phyloP scores from a whole-genome alignment of 2,329 filamentous ascomycete species.

The Cercospora citrullina region DNA sequence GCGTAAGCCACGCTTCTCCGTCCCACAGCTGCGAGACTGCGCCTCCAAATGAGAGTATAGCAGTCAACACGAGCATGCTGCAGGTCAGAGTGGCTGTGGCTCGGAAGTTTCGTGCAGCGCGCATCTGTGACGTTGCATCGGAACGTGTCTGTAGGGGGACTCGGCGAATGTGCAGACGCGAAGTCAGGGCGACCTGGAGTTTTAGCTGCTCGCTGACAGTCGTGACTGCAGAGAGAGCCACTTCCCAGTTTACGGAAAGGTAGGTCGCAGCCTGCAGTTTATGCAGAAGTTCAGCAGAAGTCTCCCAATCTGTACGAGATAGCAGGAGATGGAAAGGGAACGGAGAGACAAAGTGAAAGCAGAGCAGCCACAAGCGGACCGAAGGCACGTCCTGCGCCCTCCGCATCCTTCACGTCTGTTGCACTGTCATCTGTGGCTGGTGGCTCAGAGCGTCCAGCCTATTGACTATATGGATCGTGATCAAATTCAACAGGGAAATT shows the following conservation, averaged over 20 bases:
- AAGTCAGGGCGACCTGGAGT: neutral
- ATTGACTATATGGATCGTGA: conserved; percentile 23
- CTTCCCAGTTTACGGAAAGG: neutral
- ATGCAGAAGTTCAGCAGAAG: too few species aligned
- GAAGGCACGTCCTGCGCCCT: neutral
- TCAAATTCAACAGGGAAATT: conserved; percentile 38
- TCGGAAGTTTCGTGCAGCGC: neutral
- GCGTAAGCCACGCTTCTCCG: conserved; percentile 1
- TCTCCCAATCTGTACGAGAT: too few species aligned
- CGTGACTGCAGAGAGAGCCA: neutral
- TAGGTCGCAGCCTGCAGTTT: too few species aligned
- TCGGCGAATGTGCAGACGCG: neutral
- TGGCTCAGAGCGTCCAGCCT: neutral
- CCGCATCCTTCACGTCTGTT: neutral
- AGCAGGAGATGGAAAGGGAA: too few species aligned
- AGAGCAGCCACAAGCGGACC: neutral
- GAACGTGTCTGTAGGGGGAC: neutral
- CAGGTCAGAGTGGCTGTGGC: neutral
- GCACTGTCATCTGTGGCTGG: conserved; percentile 1
- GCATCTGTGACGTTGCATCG: neutral
- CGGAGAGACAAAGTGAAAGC: neutral
- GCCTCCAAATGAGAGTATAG: neutral
- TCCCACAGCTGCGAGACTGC: neutral
- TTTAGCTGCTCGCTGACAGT: neutral
- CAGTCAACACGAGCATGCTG: neutral